phyloP scores from a whole-genome alignment of 768 basidiomycete species.

The Kwoniella shandongensis region DNA sequence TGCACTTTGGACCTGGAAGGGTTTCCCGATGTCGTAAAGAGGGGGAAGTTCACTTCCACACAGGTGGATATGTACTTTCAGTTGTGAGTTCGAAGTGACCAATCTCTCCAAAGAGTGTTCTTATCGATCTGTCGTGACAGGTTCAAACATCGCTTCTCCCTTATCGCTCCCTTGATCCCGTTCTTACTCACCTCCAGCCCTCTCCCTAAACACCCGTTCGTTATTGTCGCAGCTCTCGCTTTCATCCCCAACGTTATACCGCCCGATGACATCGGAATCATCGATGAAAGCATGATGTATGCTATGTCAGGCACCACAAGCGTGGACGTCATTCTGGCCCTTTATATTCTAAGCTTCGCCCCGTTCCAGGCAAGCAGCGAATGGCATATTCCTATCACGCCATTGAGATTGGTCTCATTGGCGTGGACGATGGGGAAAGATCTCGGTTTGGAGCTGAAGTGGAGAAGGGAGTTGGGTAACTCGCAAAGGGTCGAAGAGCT shows the following conservation, averaged over 20 bases:
- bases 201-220: conserved; percentile 28
- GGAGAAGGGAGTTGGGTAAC: background rate
- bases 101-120: too few relatives aligned
- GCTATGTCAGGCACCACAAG: conserved; percentile 22
- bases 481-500: background rate
- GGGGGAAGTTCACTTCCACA: conserved; percentile 9
- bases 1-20: conserved; percentile 4
- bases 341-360: conserved; percentile 28
- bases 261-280: background rate
- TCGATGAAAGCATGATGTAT: conserved; percentile 23
- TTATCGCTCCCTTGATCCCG: conserved; percentile 22
- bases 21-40: conserved; percentile 18
- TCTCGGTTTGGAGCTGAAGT: conserved; percentile 20
- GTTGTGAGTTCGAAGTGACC: conserved; percentile 7
- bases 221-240: conserved; percentile 24
- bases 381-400: conserved; percentile 10
- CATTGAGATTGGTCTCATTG: conserved; percentile 22
- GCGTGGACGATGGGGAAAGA: conserved; percentile 26
- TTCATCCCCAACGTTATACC: conserved; percentile 5
- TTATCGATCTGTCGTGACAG: background rate
- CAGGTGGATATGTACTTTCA: conserved; percentile 33
- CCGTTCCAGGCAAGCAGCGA: conserved; percentile 4
- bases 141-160: conserved; percentile 36
- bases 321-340: conserved; percentile 20
- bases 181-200: conserved; percentile 29